Conservation (phyloP, 1,284 basidiomycete species). For the Naganishia liquefaciens region DNA sequence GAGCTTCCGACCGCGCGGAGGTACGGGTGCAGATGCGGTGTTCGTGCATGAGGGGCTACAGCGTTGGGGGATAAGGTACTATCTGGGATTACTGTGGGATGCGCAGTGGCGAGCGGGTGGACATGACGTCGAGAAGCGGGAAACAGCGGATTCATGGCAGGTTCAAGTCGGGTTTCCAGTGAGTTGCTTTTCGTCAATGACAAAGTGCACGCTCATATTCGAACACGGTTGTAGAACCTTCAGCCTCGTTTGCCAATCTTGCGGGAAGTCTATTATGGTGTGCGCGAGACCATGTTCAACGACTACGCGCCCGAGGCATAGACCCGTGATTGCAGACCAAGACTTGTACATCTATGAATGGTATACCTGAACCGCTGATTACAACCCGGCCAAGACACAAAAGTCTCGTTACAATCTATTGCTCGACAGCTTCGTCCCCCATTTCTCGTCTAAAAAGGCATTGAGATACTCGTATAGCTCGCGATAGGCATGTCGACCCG, state of each 20-base stretch:
- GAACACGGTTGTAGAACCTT: constrained; percentile 18
- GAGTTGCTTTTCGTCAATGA: background rate
- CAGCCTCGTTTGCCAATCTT: constrained; percentile 40
- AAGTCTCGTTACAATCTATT: background rate
- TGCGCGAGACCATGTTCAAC: constrained; percentile 42
- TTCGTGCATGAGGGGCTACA: constrained; percentile 47
- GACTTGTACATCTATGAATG: background rate
- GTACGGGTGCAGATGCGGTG: constrained; percentile 35
- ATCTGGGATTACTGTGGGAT: constrained; percentile 42
- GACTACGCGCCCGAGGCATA: constrained; percentile 37
- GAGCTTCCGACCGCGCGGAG: constrained; percentile 32
- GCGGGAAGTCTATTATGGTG: constrained; percentile 43
- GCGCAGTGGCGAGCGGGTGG: constrained; percentile 35
- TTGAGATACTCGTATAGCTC: constrained; percentile 88
- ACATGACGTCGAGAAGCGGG: background rate
- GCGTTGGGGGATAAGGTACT: constrained; percentile 44
- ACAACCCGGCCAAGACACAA: constrained; percentile 3
- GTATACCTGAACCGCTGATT: constrained; percentile 14
- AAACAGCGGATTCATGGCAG: constrained; percentile 1
- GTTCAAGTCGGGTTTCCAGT: constrained; percentile 8
- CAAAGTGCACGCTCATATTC: constrained; percentile 15
- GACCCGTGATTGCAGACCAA: background rate
- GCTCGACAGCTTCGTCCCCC: constrained; percentile 63
- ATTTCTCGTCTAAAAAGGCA: constrained; percentile 78
- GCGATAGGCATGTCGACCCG: constrained; percentile 69